These are phyloP conservation scores for Zymoseptoria tritici DNA, from an alignment of 2,329 filamentous ascomycete species.

Conservation along the genomic window DNA sequence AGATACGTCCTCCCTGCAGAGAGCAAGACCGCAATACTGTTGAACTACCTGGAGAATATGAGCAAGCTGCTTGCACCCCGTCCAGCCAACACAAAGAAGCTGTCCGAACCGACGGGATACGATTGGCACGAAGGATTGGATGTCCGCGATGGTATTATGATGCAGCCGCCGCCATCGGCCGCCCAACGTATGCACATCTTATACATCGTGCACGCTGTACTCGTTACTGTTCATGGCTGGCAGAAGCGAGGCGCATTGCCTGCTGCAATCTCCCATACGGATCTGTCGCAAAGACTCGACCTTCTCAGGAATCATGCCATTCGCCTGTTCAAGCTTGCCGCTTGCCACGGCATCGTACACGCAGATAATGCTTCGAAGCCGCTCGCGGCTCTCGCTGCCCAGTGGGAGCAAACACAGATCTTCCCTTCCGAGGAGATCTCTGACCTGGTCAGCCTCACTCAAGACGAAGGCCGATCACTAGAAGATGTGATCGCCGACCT, in stretches of 20 bases:
- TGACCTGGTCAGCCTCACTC: neutral
- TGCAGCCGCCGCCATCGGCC: constrained; percentile 13
- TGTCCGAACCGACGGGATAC: neutral
- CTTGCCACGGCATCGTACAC: constrained; percentile 1
- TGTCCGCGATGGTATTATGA: constrained; percentile 2
- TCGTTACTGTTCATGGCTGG: constrained; percentile 5
- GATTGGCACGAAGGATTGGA: constrained; percentile 12
- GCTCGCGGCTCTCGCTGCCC: neutral
- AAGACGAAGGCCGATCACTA: constrained; percentile 2
- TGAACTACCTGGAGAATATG: constrained; percentile 13
- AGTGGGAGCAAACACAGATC: constrained; percentile 1
- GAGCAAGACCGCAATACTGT: constrained; percentile 8
- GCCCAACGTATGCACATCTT: constrained; percentile 18
- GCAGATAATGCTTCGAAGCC: constrained; percentile 1
- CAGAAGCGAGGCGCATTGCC: neutral
- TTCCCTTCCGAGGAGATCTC: constrained; percentile 2
- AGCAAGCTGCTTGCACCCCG: constrained; percentile 10
- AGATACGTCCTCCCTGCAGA: constrained; percentile 11
- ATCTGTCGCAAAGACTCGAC: neutral
- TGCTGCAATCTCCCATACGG: neutral
- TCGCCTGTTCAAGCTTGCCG: constrained; percentile 2
- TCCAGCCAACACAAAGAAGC: neutral
- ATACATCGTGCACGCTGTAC: constrained; percentile 16
- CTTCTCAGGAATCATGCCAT: neutral
- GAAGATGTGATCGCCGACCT: neutral